These are phyloP conservation scores for Toxicodendron radicans DNA, from an alignment of 345 rosid species.

Conservation along the genomic window DNA sequence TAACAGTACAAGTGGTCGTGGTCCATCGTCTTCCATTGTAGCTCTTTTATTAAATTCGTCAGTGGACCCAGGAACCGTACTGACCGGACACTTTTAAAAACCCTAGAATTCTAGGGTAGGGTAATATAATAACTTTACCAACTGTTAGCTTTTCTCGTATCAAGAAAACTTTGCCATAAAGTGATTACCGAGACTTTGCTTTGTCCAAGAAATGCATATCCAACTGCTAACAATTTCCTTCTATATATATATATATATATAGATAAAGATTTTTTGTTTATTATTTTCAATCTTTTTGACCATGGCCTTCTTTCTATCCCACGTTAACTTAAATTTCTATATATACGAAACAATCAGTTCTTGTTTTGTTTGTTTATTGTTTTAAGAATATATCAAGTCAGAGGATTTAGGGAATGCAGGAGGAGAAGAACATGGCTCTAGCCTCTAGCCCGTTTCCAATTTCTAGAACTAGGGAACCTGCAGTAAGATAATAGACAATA, in stretches of 20 bases:
- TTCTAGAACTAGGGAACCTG: not conserved
- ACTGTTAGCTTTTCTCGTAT: not conserved
- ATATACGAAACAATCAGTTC: too few species aligned
- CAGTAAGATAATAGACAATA: not conserved
- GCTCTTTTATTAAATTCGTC: not conserved
- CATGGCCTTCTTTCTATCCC: too few species aligned
- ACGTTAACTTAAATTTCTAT: too few species aligned
- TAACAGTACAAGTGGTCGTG: not conserved
- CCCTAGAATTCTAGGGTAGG: not conserved
- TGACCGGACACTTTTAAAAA: conserved; percentile 22
- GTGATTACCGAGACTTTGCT: not conserved
- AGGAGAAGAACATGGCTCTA: conserved; percentile 7
- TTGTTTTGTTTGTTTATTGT: not conserved
- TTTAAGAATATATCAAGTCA: not conserved
- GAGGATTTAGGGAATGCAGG: not conserved
- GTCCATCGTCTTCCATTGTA: not conserved
- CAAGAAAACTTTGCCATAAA: not conserved
- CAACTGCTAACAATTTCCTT: not conserved
- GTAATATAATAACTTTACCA: too few species aligned
- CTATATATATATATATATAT: too few species aligned
- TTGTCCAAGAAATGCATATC: not conserved
- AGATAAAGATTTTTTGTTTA: not conserved
- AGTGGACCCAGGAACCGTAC: conserved; percentile 22
- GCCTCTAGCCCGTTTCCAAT: too few species aligned
- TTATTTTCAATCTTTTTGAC: too few species aligned